A percentile compares a stretch with the other conserved stretches of the same genome.
Conservation (phyloP, 768 basidiomycete species). For the Auriculariales sp. region DNA sequence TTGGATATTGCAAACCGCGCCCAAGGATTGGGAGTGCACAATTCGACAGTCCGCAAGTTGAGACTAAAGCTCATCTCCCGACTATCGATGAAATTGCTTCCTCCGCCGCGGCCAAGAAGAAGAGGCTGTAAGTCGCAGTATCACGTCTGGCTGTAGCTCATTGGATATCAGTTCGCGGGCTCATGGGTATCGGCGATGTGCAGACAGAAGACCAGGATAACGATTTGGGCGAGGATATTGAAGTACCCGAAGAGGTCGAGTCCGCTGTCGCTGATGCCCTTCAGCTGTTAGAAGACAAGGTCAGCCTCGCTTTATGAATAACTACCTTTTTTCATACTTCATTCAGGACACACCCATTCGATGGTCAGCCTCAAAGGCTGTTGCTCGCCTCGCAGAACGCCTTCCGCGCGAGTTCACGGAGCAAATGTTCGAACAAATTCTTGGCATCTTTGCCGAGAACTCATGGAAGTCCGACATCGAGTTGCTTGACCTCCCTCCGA, state of each 20-base stretch:
- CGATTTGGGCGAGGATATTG: constrained; percentile 32
- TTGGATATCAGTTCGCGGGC: constrained; percentile 10
- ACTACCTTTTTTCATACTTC: constrained; percentile 3
- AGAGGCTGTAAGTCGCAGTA: constrained; percentile 23
- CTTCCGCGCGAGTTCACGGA: constrained; percentile 59
- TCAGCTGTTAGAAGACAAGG: constrained; percentile 65
- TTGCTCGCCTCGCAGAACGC: constrained; percentile 71
- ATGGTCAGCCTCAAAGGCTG: constrained; percentile 86
- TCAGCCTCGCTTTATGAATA: constrained; percentile 17
- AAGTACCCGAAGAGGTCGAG: constrained; percentile 73
- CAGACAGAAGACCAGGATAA: constrained; percentile 1
- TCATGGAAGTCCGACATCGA: constrained; percentile 40
- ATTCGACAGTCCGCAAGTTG: constrained; percentile 56
- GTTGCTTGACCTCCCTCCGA: constrained; percentile 55
- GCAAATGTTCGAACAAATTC: constrained; percentile 71
- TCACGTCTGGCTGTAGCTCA: constrained; percentile 3
- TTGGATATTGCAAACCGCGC: constrained; percentile 31
- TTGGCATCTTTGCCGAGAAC: constrained; percentile 66
- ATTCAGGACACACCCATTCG: constrained; percentile 83
- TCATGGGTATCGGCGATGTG: constrained; percentile 10
- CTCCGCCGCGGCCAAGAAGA: constrained; percentile 25
- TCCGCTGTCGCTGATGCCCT: constrained; percentile 58
- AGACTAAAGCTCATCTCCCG: constrained; percentile 55
- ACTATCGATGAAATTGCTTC: constrained; percentile 46
- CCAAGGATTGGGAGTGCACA: constrained; percentile 27